These are phyloP conservation scores for Basidiobolus meristosporus DNA, from an alignment of 371 early-diverging fungal species.

Conservation along the genomic window DNA sequence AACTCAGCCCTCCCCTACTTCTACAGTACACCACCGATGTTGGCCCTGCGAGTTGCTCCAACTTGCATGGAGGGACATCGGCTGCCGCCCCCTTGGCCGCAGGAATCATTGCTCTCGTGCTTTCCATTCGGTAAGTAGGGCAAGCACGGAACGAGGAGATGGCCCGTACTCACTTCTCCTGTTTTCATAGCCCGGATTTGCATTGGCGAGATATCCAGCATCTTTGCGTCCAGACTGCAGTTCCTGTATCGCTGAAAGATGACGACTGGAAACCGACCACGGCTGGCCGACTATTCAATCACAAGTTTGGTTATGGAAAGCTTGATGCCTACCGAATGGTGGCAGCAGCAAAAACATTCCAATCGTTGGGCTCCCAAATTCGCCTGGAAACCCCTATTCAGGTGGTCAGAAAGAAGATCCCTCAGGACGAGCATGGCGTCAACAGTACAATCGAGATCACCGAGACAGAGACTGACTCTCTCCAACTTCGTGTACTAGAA, in stretches of 20 bases:
- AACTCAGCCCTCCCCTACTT: too few relatives aligned
- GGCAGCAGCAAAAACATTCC: slow-evolving; percentile 47
- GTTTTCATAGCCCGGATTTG: slow-evolving; percentile 39
- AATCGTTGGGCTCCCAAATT: slow-evolving; percentile 43
- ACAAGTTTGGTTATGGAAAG: slow-evolving; percentile 86
- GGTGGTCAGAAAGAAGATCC: slow-evolving; percentile 24
- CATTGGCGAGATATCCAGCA: slow-evolving; percentile 87
- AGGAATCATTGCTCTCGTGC: slow-evolving; percentile 76
- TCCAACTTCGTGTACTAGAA: slow-evolving; percentile 42
- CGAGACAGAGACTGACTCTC: slow-evolving; percentile 14
- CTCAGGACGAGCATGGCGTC: slow-evolving; percentile 22
- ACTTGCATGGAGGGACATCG: slow-evolving; percentile 83
- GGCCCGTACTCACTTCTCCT: too few relatives aligned
- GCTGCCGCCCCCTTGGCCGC: slow-evolving; percentile 93
- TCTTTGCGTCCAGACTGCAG: slow-evolving; percentile 55
- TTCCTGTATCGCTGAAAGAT: slow-evolving; percentile 45
- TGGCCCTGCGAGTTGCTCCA: slow-evolving; percentile 45
- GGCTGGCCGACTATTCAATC: slow-evolving; percentile 49
- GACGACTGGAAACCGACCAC: slow-evolving; percentile 36
- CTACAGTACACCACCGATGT: slow-evolving; percentile 71
- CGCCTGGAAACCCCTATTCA: slow-evolving; percentile 16
- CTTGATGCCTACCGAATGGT: slow-evolving; percentile 68
- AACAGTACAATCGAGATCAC: slow-evolving; percentile 17
- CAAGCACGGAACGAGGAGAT: too few relatives aligned
- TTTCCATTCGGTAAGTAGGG: slow-evolving; percentile 9